Evolutionary conservation across 768 basidiomycete species (phyloP).

Genomic region (Hydnum rufescens): DNA sequence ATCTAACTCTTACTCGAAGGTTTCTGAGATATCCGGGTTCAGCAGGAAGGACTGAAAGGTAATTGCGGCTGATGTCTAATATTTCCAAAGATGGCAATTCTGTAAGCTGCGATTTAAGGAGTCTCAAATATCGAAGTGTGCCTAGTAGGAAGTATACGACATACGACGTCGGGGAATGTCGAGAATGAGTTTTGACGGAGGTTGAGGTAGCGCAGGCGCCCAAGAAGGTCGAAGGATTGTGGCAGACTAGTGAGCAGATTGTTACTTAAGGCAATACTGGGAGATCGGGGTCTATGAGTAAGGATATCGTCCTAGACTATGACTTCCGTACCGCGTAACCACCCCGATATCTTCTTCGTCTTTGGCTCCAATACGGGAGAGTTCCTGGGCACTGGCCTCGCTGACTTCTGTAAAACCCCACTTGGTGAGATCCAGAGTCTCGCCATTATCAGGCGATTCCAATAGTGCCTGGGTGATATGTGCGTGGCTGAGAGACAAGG

Average conservation of each 20-base stretch:
- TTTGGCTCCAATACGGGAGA: conserved; percentile 39
- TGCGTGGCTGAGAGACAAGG: conserved; percentile 23
- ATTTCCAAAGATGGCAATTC: conserved; percentile 77
- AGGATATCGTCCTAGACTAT: background rate
- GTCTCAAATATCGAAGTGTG: background rate
- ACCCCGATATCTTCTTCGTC: conserved; percentile 26
- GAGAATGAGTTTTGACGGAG: conserved; percentile 69
- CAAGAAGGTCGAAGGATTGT: conserved; percentile 47
- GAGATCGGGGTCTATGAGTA: background rate
- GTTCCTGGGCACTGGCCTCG: conserved; percentile 50
- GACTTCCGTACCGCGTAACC: conserved; percentile 13
- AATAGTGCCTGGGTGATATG: conserved; percentile 45
- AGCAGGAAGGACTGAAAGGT: conserved; percentile 57
- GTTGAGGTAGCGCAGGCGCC: conserved; percentile 66
- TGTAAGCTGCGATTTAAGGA: conserved; percentile 46
- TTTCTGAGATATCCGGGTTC: conserved; percentile 60
- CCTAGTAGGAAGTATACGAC: conserved; percentile 18
- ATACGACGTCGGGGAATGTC: conserved; percentile 69
- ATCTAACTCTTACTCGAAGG: conserved; percentile 40
- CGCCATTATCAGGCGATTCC: conserved; percentile 54
- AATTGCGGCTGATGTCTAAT: conserved; percentile 85
- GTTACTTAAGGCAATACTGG: conserved; percentile 67
- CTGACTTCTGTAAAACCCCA: conserved; percentile 59
- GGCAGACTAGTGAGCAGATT: conserved; percentile 70
- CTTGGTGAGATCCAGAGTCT: conserved; percentile 70